Conservation (phyloP, 2,329 filamentous ascomycete species). For the Orbilia brochopaga region DNA sequence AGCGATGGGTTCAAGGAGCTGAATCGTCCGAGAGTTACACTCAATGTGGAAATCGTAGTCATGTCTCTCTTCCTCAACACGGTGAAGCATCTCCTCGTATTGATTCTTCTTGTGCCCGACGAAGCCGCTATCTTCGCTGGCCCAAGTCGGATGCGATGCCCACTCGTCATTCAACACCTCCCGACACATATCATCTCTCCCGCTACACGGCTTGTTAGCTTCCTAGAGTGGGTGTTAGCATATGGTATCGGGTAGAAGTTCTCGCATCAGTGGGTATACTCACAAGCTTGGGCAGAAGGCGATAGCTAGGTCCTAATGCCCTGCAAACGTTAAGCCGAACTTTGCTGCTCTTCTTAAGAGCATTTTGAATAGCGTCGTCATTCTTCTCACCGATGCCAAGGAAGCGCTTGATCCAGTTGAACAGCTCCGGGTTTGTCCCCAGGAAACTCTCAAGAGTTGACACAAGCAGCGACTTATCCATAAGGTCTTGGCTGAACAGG, state of each 20-base stretch:
- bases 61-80: slow-evolving; percentile 96
- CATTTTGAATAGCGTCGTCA: slow-evolving; percentile 76
- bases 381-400: slow-evolving; percentile 71
- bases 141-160: slow-evolving; percentile 98
- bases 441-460: slow-evolving; percentile 86
- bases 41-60: slow-evolving; percentile 99
- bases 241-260: slow-evolving; percentile 7
- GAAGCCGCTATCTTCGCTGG: slow-evolving; percentile 95
- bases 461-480: slow-evolving; percentile 81
- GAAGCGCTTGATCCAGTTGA: slow-evolving; percentile 84
- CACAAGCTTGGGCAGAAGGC: slow-evolving; percentile 81
- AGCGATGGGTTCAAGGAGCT: slow-evolving; percentile 90
- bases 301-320: slow-evolving; percentile 93
- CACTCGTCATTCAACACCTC: slow-evolving; percentile 95
- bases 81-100: slow-evolving; percentile 89
- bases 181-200: slow-evolving; percentile 91
- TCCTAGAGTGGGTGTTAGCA: slow-evolving; percentile 68
- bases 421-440: slow-evolving; percentile 84
- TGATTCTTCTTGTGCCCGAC: slow-evolving; percentile 97
- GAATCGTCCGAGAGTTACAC: slow-evolving; percentile 90
- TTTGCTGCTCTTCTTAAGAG: slow-evolving; percentile 58
- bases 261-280: slow-evolving; percentile 8
- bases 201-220: slow-evolving; percentile 87
- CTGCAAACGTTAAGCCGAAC: slow-evolving; percentile 96
- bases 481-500: slow-evolving; percentile 88